Percentiles rank a stretch among this genome's conserved stretches.
These are phyloP conservation scores for Penicillium glabrum DNA, from an alignment of 2,329 filamentous ascomycete species.

Conservation along the genomic window DNA sequence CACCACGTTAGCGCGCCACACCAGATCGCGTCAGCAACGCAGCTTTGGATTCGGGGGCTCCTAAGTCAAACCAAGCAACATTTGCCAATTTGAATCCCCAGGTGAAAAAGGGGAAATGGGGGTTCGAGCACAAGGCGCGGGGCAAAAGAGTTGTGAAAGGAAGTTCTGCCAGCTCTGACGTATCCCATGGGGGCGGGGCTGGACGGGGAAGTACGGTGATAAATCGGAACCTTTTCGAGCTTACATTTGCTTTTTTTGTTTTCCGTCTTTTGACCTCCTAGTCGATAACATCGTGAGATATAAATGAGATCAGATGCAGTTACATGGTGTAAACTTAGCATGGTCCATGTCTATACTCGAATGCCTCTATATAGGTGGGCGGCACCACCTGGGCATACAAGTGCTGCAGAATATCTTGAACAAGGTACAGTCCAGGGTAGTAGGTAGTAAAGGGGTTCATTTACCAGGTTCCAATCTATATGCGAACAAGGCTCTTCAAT, in stretches of 20 bases:
- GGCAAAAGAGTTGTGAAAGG: slow-evolving; percentile 15
- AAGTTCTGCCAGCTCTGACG: slow-evolving; percentile 24
- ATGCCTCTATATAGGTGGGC: not conserved
- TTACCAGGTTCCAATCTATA: slow-evolving; percentile 16
- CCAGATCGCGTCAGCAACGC: slow-evolving; percentile 18
- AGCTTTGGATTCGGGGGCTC: slow-evolving; percentile 7
- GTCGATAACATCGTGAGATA: not conserved
- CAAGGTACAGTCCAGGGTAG: not conserved
- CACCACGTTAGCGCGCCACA: slow-evolving; percentile 23
- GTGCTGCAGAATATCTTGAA: no score
- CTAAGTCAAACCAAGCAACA: slow-evolving; percentile 8
- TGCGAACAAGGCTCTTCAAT: slow-evolving; percentile 9
- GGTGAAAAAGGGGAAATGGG: slow-evolving; percentile 2
- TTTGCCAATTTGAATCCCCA: not conserved
- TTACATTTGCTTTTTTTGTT: slow-evolving; percentile 2
- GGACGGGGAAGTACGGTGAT: slow-evolving; percentile 22
- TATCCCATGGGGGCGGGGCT: slow-evolving; percentile 24
- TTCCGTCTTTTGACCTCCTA: not conserved
- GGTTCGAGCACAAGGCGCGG: slow-evolving; percentile 10
- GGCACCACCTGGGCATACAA: no score
- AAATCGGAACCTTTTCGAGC: slow-evolving; percentile 22
- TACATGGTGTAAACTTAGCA: not conserved
- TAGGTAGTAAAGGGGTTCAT: not conserved
- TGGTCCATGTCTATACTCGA: not conserved
- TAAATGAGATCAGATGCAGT: not conserved